Evolutionary conservation across 306 rosid genomes (phyloP).

Genomic region (Glycine soja): DNA sequence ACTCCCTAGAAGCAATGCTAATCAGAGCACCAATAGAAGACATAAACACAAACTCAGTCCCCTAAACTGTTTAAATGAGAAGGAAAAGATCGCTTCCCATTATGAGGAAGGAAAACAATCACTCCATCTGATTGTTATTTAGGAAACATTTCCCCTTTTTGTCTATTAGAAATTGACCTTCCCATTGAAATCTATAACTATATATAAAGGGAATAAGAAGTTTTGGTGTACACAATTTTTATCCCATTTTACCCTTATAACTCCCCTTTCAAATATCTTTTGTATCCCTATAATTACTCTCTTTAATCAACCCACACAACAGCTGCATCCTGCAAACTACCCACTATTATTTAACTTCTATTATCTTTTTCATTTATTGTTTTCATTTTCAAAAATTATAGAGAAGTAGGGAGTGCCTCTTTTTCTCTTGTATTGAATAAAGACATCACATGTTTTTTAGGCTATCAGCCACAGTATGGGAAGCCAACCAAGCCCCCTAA

Average conservation of each 20-base stretch:
- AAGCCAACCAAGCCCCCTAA: neutral
- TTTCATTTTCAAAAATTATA: too few species aligned
- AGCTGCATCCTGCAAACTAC: too few species aligned
- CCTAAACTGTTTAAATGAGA: too few species aligned
- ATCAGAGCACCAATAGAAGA: neutral
- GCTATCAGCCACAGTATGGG: constrained; percentile 7
- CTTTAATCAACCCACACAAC: too few species aligned
- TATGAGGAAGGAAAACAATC: neutral
- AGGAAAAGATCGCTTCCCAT: constrained; percentile 9
- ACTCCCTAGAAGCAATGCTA: neutral
- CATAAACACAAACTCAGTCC: neutral
- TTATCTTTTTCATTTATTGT: too few species aligned
- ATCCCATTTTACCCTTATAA: too few species aligned
- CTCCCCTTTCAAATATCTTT: too few species aligned
- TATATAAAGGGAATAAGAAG: too few species aligned
- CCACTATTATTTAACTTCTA: too few species aligned
- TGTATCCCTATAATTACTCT: too few species aligned
- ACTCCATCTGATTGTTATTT: neutral
- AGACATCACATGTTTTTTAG: neutral
- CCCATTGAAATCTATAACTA: constrained; percentile 7
- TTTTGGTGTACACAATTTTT: too few species aligned
- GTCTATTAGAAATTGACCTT: neutral
- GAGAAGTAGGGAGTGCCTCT: too few species aligned
- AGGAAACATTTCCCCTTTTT: neutral
- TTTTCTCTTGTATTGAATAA: neutral